Base-by-base conservation (phyloP, 805 yeast species). In the Danielia oregonensis region DNA sequence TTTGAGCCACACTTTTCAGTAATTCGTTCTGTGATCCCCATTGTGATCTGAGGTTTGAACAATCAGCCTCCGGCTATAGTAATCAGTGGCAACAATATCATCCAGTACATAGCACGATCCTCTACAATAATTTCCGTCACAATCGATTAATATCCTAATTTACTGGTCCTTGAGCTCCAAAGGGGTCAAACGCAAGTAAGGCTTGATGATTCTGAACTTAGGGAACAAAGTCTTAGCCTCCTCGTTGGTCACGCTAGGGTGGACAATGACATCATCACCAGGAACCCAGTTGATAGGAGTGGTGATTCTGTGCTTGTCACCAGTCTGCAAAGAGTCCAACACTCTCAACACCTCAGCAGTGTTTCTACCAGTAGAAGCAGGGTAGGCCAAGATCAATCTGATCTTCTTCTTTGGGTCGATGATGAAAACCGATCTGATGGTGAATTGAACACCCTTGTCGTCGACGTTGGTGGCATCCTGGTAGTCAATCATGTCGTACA, bases 281-380 rank as follows among this genome's bases (percentile, higher is more conserved):
- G 74, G 79, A 39, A 71, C 73, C 97, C 97, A 88, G 76, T 89
- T 79, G 57, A 86, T 84, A 41, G 96, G 96, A 29, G 96, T 88
- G 42, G 86, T 93, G 47, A 88, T 76, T 55, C 91, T 86, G 65
- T 77, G 70, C 57, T 76, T 72, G 65, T 89, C 96, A 51, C 87
- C 86, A 45, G 79, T 69, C 71, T 87, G 96, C 61, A 88, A 70
- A 35, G 95, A 84, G 60, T 86, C 96, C 46, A 88, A 68, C 37
- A 84, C 95, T 69, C 97, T 83, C 63, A 89, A 72, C 24, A 88
- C 91, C 72, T 88, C 97, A 39, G 85, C 76, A 43, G 95, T 76
- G 79, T 89, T 88, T 75, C 97, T 84, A 60, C 97, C 97, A 42
- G 86, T 80, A 29, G 95, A 82, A 40, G 96, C 93, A 39, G 97